Evolutionary conservation across 2,329 filamentous ascomycete genomes (phyloP), one percentile per base, ranked within the genome.

Genomic region (Fusarium pilosicola): DNA sequence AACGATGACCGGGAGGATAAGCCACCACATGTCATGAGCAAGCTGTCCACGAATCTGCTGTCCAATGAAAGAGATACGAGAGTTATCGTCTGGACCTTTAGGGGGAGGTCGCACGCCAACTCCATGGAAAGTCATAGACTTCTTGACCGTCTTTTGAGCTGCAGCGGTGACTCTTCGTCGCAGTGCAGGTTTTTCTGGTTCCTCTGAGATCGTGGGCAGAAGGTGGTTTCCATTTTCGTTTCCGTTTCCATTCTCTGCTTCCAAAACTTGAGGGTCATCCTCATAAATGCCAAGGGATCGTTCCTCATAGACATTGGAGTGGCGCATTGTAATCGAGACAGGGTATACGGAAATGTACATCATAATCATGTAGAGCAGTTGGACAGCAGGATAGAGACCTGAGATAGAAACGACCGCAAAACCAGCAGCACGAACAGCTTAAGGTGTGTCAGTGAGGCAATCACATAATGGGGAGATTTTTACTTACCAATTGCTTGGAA

Each of bases 231-330:
- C 55, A n/a, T 65, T 69, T 14, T 56, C 46, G 22, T 32, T 51
- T 32, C 46, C 15, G 20, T 66, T 69, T 18, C 58, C 57, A 26
- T 67, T 60, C 20, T 78, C 71, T 30, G 77, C 77, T 28, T 78
- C 78, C 28, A 81, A 76, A 28, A 76, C 42, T 44, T 78, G 67
- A 36, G 73, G 72, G 26, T 81, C 81, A 30, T 84, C 82, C 46
- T 81, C 81, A 66, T 90, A 89, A 38, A 91, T 87, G 0, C 91
- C 91, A 4, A 93, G 83, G 0, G 89, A 91, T 12, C 90, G 85
- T 76, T 94, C 91, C 78, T 93, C 91, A 77, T 94, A 94, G 36
- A 92, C 89, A 76, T 93, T 93, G 44, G 91, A 92, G 78, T 91
- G 89, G 34, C 91, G 88, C 81, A 92, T 88, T 2, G 88, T 90